Evolutionary conservation across 768 basidiomycete species (phyloP), one percentile per base, ranked within the genome.

Genomic region (Rhizopogon vesiculosus): DNA sequence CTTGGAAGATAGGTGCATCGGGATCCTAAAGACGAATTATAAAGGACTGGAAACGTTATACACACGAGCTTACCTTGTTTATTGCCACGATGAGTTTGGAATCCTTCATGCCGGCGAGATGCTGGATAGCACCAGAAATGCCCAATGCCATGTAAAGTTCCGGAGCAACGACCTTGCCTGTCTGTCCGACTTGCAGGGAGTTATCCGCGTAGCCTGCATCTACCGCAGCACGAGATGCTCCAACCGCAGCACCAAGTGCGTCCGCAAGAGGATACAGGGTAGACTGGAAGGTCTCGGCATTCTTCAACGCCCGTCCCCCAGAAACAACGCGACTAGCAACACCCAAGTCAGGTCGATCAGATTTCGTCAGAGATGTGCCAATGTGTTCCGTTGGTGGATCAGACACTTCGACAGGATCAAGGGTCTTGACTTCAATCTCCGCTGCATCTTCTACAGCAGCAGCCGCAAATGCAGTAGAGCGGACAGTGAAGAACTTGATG

Each of bases 101-200:
- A 65, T 98, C 97, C 70, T 99, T 99, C 97, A 98, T 99, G 8
- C 97, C 97, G 19, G 97, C 97, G 53, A 98, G 77, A 76, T 99
- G 97, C 74, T 99, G 97, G 64, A 98, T 99, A 13, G 97, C 97
- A 16, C 97, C 97, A 8, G 94, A 97, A 63, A 99, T 98, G 50
- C 97, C 97, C 48, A 98, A 72, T 3, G 97, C 97, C 72, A 98
- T 82, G 73, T 99, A 99, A 52, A 99, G 75, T 67, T 96, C 91
- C 0, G 97, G 96, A 3, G 97, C 96, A 42, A 98, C 95, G 38
- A 99, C 90, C 73, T 98, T 98, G 54, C 97, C 97, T 0, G 97
- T 99, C 76, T 99, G 97, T 22, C 97, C 97, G n/a, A 99, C 97
- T 72, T 99, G 97, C 50, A 98, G 67, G 4, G 92, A 94, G 73